Conservation (phyloP, 1,284 basidiomycete species). For the Moniliella sp. region DNA sequence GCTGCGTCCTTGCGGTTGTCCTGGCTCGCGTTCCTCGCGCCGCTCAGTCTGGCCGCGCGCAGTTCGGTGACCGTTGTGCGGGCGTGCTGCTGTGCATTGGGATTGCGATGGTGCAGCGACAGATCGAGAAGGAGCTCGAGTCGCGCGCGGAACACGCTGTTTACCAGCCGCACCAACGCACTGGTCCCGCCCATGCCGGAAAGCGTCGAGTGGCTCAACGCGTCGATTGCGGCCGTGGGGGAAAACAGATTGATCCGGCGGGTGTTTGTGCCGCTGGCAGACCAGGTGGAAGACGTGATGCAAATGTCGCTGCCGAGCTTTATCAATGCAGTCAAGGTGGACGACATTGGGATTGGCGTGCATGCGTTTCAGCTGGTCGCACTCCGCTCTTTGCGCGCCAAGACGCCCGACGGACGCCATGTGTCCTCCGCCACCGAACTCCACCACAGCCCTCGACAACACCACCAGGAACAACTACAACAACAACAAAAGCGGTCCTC, state of each 20-base stretch:
- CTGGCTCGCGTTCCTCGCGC: too few relatives aligned
- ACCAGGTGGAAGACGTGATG: constrained; percentile 45
- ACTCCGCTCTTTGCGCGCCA: constrained; percentile 44
- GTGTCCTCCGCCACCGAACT: too few relatives aligned
- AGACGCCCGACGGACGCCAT: constrained; percentile 41
- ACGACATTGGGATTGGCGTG: constrained; percentile 48
- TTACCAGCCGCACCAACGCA: constrained; percentile 40
- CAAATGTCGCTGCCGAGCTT: constrained; percentile 51
- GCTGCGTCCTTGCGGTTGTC: too few relatives aligned
- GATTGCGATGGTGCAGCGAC: too few relatives aligned
- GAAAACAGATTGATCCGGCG: too few relatives aligned
- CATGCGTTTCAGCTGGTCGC: constrained; percentile 45
- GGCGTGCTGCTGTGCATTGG: too few relatives aligned
- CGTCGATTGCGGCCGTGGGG: constrained; percentile 33
- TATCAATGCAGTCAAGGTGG: constrained; percentile 53
- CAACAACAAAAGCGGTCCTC: too few relatives aligned
- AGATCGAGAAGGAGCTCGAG: constrained; percentile 24
- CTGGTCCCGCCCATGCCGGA: constrained; percentile 41
- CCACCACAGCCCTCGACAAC: too few relatives aligned
- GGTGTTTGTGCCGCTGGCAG: constrained; percentile 37
- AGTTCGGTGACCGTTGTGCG: too few relatives aligned
- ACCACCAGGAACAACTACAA: too few relatives aligned
- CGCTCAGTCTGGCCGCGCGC: too few relatives aligned
- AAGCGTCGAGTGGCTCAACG: constrained; percentile 43
- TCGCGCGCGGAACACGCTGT: constrained; percentile 37